Conservation (phyloP, 2,329 filamentous ascomycete genomes). For the Exophiala lecanii-corni region DNA sequence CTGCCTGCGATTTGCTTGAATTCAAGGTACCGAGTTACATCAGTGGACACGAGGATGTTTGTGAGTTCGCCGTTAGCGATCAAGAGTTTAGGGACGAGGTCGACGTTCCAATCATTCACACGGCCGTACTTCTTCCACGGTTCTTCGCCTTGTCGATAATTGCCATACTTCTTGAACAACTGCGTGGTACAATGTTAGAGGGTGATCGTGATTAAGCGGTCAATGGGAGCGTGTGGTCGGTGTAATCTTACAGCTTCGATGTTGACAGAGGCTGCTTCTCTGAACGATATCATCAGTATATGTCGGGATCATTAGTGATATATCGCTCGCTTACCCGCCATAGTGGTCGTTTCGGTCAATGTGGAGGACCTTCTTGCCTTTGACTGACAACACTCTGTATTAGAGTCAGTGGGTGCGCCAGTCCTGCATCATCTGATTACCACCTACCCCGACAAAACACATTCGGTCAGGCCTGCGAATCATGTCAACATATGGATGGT, state of each 20-base stretch:
- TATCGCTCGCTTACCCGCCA: constrained; percentile 67
- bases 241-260: constrained; percentile 74
- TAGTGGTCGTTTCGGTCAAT: constrained; percentile 99
- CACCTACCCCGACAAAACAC: constrained; percentile 92
- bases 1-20: constrained; percentile 94
- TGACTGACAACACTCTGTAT: constrained; percentile 84
- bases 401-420: constrained; percentile 5
- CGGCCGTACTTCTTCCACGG: constrained; percentile 98
- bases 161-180: constrained; percentile 97
- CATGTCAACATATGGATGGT: constrained; percentile 31
- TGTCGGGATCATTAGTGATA: constrained; percentile 11
- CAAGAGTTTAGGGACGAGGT: constrained; percentile 94
- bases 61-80: constrained; percentile 98
- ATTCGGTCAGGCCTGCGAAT: constrained; percentile 83
- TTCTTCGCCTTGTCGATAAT: constrained; percentile 72
- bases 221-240: not conserved
- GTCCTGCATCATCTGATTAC: not conserved
- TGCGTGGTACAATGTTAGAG: constrained; percentile 38
- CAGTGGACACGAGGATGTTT: constrained; percentile 96
- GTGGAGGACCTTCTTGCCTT: constrained; percentile 98
- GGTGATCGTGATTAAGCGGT: constrained; percentile 22
- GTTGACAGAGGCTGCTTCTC: constrained; percentile 94
- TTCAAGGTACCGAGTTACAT: constrained; percentile 82
- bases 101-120: constrained; percentile 98
- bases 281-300: constrained; percentile 34